These are phyloP conservation scores for Metarhizium rileyi DNA, from an alignment of 2,329 filamentous ascomycete species.

Conservation along the genomic window DNA sequence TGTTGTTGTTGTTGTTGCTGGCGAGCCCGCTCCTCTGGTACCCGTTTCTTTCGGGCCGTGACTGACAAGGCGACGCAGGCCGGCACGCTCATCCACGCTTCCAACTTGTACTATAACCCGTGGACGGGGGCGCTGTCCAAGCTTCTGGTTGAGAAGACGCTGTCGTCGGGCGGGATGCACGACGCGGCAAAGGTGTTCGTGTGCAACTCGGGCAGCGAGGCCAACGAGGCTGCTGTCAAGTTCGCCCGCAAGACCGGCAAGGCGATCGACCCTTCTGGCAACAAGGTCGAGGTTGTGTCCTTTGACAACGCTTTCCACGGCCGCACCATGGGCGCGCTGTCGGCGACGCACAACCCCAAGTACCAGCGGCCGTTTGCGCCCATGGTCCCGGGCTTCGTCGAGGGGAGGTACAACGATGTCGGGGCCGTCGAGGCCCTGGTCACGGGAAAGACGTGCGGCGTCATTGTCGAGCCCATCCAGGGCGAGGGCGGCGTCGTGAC, in stretches of 20 bases:
- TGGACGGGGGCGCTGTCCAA: constrained; percentile 89
- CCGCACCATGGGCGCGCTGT: constrained; percentile 87
- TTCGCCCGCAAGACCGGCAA: constrained; percentile 90
- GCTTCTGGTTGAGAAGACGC: constrained; percentile 72
- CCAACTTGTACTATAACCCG: constrained; percentile 93
- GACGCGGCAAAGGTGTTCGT: constrained; percentile 75
- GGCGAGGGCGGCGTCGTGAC: constrained; percentile 90
- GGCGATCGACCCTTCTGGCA: constrained; percentile 56
- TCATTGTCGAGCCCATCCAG: constrained; percentile 95
- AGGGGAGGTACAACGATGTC: constrained; percentile 79
- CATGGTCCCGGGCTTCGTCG: constrained; percentile 88
- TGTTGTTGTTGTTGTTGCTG: not conserved
- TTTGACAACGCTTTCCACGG: constrained; percentile 93
- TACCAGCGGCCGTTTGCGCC: constrained; percentile 93
- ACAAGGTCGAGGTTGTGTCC: constrained; percentile 77
- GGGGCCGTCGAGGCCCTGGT: constrained; percentile 61
- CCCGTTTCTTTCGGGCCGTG: too few relatives aligned
- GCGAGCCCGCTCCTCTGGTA: constrained; percentile 41
- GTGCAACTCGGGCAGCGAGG: constrained; percentile 93
- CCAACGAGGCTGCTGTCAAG: constrained; percentile 96
- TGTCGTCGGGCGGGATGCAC: constrained; percentile 71
- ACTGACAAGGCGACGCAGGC: too few relatives aligned
- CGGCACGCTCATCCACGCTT: constrained; percentile 76
- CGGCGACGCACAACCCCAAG: constrained; percentile 95
- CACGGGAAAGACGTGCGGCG: constrained; percentile 79